Conservation (phyloP, 208 protist species). For the Acanthamoeba quina region DNA sequence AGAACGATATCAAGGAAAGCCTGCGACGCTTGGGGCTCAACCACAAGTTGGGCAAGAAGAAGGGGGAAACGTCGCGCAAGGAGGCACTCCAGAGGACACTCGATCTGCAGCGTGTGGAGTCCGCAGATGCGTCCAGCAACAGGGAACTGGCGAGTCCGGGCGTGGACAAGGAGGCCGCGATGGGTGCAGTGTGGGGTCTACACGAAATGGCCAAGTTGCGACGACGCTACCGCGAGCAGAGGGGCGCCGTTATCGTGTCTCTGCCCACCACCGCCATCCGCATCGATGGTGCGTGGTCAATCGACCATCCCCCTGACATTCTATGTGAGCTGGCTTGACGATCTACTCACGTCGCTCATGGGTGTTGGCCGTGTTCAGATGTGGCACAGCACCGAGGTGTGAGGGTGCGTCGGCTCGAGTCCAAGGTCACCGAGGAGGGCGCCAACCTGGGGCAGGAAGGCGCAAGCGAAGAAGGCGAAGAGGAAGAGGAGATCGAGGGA, state of each 20-base stretch:
- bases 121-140: background rate
- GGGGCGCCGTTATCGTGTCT: conserved; percentile 10
- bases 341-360: no score
- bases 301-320: background rate
- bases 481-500: background rate
- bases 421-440: background rate
- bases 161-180: background rate
- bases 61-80: background rate
- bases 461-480: background rate
- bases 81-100: background rate
- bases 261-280: conserved; percentile 32
- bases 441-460: background rate
- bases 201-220: conserved; percentile 49
- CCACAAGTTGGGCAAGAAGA: background rate
- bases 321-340: background rate
- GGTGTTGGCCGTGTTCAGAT: background rate
- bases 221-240: background rate
- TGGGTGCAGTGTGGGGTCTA: conserved; percentile 36
- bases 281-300: background rate
- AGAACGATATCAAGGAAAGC: conserved; percentile 50
- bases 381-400: conserved; percentile 3
- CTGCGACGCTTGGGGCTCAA: conserved; percentile 20
- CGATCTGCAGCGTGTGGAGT: background rate
- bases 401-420: background rate
- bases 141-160: background rate